Base-by-base conservation (phyloP, 306 rosid genomes). In the Hippophae gyantsensis region DNA sequence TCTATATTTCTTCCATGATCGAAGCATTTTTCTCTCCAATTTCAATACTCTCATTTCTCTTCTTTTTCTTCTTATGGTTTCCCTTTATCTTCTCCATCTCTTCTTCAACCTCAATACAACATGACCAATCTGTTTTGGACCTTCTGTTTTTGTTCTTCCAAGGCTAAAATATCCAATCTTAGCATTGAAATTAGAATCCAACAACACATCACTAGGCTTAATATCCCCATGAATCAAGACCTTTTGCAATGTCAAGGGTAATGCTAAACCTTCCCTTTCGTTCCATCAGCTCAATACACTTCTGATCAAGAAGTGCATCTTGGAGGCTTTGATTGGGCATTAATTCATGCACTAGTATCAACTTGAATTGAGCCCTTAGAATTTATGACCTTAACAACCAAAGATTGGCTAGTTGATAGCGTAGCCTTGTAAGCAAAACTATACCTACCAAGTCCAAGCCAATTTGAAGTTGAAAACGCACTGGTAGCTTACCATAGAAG, bases 131-230 rank as follows among this genome's bases (percentile, higher is more conserved):
- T 54, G 67, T 7, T 68, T 84, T 59, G 74, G 73, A 58, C 75
- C 95, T 59, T 75, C 96, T 10, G 70, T 73, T 71, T 83, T 87
- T 73, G 85, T 79, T 75, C 95, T 83, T 32, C 96, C 98, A 1
- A 92, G 78, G 41, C 98, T 96, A 53, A 92, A 92, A 80, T 92
- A 96, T 46, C 98, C 98, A 62, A 92, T 87, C 76, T 92, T 92
- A 1, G 96, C 96, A 10, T 72, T 50, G 77, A 92, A 92, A 18
- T 81, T 83, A 5, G 84, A 65, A 52, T 86, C 96, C 40, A 92
- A 66, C 52, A 92, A 71, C 43, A 92, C 84, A 50, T 92, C 87
- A 63, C 96, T 87, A 10, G 98, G 98, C 69, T 92, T 92, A 2
- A 92, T 69, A 27, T 92, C 98, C 10, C 96, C 98, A 1, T 92